These are phyloP conservation scores for Sporopachydermia quercuum DNA, from an alignment of 805 yeast genomes.

Conservation along the genomic window DNA sequence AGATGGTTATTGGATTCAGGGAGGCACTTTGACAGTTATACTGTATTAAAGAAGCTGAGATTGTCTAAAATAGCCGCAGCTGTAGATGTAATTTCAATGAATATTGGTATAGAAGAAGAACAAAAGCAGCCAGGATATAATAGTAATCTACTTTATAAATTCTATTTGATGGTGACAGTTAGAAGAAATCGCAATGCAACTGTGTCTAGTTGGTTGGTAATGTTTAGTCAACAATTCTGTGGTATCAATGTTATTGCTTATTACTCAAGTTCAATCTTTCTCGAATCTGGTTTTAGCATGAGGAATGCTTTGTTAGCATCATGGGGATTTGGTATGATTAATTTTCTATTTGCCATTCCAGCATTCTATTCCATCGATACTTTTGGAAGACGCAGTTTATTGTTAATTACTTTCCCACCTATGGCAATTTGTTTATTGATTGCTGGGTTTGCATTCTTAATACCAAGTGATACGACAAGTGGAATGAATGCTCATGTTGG, in stretches of 20 bases:
- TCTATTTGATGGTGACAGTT: constrained; percentile 35
- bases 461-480: constrained; percentile 27
- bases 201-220: constrained; percentile 64
- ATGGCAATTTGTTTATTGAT: constrained; percentile 38
- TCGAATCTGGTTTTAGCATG: constrained; percentile 47
- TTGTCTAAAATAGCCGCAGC: constrained; percentile 39
- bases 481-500: constrained; percentile 40
- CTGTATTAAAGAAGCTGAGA: constrained; percentile 33
- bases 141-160: constrained; percentile 21
- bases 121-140: constrained; percentile 21
- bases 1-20: constrained; percentile 49
- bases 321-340: constrained; percentile 75
- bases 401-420: constrained; percentile 43
- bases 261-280: constrained; percentile 66
- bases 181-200: constrained; percentile 79
- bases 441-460: constrained; percentile 52
- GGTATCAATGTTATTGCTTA: constrained; percentile 83
- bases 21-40: constrained; percentile 32
- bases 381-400: constrained; percentile 53
- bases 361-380: constrained; percentile 69
- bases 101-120: constrained; percentile 25
- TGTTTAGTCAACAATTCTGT: constrained; percentile 86
- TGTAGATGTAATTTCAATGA: constrained; percentile 39
- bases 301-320: constrained; percentile 60
- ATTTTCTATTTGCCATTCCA: constrained; percentile 69